Evolutionary conservation across 768 basidiomycete species (phyloP), one percentile per base, ranked within the genome.

Genomic region (Hysterangium stoloniferum): DNA sequence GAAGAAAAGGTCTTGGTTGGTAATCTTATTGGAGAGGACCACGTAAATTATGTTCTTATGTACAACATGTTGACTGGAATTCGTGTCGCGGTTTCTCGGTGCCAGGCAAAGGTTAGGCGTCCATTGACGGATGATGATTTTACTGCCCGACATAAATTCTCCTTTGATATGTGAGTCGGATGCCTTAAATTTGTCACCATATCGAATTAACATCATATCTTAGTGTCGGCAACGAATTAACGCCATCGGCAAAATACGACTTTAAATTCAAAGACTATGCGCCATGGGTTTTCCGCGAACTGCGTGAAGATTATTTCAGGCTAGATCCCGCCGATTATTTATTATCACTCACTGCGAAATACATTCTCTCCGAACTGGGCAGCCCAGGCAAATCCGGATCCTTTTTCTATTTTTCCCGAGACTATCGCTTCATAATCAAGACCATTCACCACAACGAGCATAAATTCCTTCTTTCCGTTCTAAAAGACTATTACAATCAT

Each of bases 211-310:
- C 44, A 55, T n/a, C 45, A 38, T 43, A 19, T 22, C 19, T 34
- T 59, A 94, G 91, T 57, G 78, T 96, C 60, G 96, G 96, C 19
- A 98, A 99, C 66, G 96, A 99, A 68, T 75, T 99, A 22, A 98
- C 96, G 11, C 96, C 96, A 0, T 96, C 93, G 0, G 94, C 95
- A 4, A 86, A 84, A 70, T 99, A 99, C 69, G 96, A 98, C 66
- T 98, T 98, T 77, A 99, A 99, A 68, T 98, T 98, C 76, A 98
- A 98, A 66, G 95, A 99, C 64, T 99, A 98, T 65, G 93, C 94
- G 0, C 95, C 96, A 0, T 96, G 88, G 86, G 89, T 98, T 3
- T 99, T 99, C 68, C 88, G 95, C 24, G 87, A 91, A 49, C 72
- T 99, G 12, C 85, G 96, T 27, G 95, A 98, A 68, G 86, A 93